Percentiles rank a stretch among this genome's conserved stretches.
Evolutionary conservation across 192 early-diverging fungal genomes (phyloP).

Genomic region (Coemansia sp.): DNA sequence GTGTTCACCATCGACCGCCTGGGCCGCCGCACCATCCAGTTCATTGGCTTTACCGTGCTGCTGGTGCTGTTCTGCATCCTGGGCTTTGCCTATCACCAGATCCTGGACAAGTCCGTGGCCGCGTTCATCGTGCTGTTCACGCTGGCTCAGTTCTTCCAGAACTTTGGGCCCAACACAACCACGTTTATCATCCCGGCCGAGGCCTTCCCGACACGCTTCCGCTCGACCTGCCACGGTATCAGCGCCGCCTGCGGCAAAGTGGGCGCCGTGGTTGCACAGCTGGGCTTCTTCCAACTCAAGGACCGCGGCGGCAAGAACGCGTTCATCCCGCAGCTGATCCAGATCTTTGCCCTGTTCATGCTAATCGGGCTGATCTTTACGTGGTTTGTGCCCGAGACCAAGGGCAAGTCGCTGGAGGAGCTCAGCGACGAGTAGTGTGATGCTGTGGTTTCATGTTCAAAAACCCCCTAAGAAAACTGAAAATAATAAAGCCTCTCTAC

Average conservation of each 20-base stretch:
- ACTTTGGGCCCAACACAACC: slow-evolving; percentile 95
- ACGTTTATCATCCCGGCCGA: slow-evolving; percentile 83
- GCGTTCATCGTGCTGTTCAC: slow-evolving; percentile 66
- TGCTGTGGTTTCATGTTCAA: too few relatives aligned
- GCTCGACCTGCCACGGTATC: slow-evolving; percentile 77
- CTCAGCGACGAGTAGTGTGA: slow-evolving; percentile 50
- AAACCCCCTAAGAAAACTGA: neutral
- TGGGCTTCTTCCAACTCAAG: slow-evolving; percentile 67
- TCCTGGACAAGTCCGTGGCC: slow-evolving; percentile 54
- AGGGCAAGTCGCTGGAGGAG: slow-evolving; percentile 52
- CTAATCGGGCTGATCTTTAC: slow-evolving; percentile 60
- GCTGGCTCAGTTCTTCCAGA: slow-evolving; percentile 76
- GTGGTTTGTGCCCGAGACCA: slow-evolving; percentile 50
- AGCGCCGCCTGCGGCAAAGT: slow-evolving; percentile 75
- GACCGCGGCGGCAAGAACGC: slow-evolving; percentile 63
- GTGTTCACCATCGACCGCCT: slow-evolving; percentile 83
- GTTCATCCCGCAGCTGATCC: slow-evolving; percentile 58
- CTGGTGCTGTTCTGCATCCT: slow-evolving; percentile 71
- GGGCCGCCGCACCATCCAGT: slow-evolving; percentile 92
- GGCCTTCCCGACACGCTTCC: slow-evolving; percentile 76
- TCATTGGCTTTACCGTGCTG: slow-evolving; percentile 79
- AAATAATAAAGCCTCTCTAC: too few relatives aligned
- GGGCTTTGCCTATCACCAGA: slow-evolving; percentile 67
- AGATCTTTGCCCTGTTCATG: slow-evolving; percentile 76
- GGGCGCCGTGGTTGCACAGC: slow-evolving; percentile 72